Conservation (phyloP, 202 grass and related monocot species). For the Saccharum hybrid region DNA sequence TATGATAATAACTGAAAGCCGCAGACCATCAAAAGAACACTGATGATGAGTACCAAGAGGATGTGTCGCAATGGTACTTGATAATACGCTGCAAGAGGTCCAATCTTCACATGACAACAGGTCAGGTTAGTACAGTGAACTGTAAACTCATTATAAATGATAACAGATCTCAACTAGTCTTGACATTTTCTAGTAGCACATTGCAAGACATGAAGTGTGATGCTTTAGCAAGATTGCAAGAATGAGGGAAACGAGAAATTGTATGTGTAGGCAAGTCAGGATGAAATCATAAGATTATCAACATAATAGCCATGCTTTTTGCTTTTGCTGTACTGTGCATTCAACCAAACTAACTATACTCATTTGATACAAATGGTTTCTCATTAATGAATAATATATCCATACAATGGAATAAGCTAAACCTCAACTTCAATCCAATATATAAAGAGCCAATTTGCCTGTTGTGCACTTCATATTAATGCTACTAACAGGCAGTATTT, state of each 20-base stretch:
- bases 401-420: not conserved
- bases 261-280: conserved; percentile 13
- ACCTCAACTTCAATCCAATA: not conserved
- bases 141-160: conserved; percentile 22
- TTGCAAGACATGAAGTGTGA: conserved; percentile 11
- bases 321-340: not conserved
- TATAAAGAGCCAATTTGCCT: conserved; percentile 17
- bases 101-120: conserved; percentile 58
- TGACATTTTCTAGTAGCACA: conserved; percentile 29
- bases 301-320: not conserved
- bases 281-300: conserved; percentile 27
- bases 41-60: conserved; percentile 70
- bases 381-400: conserved; percentile 25
- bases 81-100: conserved; percentile 86
- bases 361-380: conserved; percentile 28
- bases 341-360: conserved; percentile 27
- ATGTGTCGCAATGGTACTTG: conserved; percentile 93
- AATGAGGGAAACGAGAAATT: not conserved
- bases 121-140: conserved; percentile 35
- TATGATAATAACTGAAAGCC: conserved; percentile 8
- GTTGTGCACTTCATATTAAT: not conserved
- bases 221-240: conserved; percentile 6
- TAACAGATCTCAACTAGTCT: conserved; percentile 4
- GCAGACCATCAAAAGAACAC: conserved; percentile 36
- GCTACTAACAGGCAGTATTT: conserved; percentile 21